phyloP scores from a whole-genome alignment of 1,284 basidiomycete species.

The Microbotryum silenes-acaulis region DNA sequence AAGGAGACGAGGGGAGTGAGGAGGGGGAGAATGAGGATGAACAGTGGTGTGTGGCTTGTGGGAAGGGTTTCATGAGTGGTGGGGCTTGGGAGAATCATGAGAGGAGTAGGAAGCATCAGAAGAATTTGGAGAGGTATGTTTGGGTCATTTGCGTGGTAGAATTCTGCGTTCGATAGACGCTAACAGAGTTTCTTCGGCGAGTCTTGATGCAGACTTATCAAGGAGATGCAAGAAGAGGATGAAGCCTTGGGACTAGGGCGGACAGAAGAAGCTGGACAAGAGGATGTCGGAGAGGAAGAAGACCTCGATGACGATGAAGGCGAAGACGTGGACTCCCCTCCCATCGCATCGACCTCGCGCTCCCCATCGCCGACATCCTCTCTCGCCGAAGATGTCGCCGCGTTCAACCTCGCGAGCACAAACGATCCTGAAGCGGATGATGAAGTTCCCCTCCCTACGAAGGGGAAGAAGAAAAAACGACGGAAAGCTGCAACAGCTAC shows the following conservation, averaged over 20 bases:
- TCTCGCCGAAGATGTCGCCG: slow-evolving; percentile 19
- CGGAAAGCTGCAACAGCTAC: slow-evolving; percentile 2
- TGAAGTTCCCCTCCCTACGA: not conserved
- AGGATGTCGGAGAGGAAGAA: slow-evolving; percentile 9
- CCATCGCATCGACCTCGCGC: slow-evolving; percentile 13
- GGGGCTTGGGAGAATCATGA: slow-evolving; percentile 96
- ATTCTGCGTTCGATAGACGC: too few species aligned
- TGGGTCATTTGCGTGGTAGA: not conserved
- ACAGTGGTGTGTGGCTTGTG: slow-evolving; percentile 94
- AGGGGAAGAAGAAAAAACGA: not conserved
- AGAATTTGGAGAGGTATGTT: slow-evolving; percentile 62
- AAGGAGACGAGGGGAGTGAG: slow-evolving; percentile 20
- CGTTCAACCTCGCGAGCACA: not conserved
- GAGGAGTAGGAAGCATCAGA: slow-evolving; percentile 88
- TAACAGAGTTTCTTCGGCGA: too few species aligned
- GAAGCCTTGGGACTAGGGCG: slow-evolving; percentile 51
- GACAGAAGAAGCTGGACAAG: slow-evolving; percentile 1
- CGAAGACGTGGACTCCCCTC: not conserved
- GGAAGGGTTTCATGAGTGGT: slow-evolving; percentile 82
- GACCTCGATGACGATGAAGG: slow-evolving; percentile 31
- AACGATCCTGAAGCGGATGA: slow-evolving; percentile 34
- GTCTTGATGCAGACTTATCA: slow-evolving; percentile 46
- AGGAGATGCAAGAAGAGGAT: slow-evolving; percentile 69
- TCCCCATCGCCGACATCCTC: slow-evolving; percentile 12
- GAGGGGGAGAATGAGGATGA: slow-evolving; percentile 31